A percentile compares a stretch with the other conserved stretches of the same genome.
Conservation (phyloP, 2,329 filamentous ascomycete genomes). For the Aspergillus costaricaensis region DNA sequence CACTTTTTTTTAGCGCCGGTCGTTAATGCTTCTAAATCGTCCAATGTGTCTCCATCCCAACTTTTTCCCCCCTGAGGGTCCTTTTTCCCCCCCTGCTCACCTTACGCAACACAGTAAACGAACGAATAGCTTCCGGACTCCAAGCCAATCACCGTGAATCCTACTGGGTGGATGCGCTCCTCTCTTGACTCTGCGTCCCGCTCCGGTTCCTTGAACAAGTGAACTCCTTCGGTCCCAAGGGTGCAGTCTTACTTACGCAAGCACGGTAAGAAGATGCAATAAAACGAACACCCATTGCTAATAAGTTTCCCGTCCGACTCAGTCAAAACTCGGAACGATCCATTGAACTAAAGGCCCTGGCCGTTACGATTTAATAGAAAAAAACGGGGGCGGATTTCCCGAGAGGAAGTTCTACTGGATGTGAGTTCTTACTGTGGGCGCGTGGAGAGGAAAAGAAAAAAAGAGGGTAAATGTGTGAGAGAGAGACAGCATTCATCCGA, state of each 20-base stretch:
- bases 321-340: conserved; percentile 3
- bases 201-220: conserved; percentile 2
- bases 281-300: neutral
- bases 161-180: neutral
- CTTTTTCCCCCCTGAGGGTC: conserved; percentile 8
- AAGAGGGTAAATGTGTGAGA: no score
- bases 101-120: conserved; percentile 7
- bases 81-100: neutral
- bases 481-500: neutral
- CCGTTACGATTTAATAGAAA: neutral
- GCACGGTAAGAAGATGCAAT: neutral
- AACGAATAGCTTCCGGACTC: conserved; percentile 1
- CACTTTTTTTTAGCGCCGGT: conserved; percentile 13
- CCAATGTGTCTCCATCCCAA: conserved; percentile 4
- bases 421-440: neutral
- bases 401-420: neutral
- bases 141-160: conserved; percentile 4
- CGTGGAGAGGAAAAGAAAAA: no score
- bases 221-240: conserved; percentile 1
- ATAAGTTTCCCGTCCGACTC: neutral
- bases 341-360: neutral
- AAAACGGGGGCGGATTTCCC: neutral
- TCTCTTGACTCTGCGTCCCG: conserved; percentile 11
- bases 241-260: conserved; percentile 9
- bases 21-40: conserved; percentile 9